A percentile compares a stretch with the other conserved stretches of the same genome.
Conservation (phyloP, 108 stramenopile genomes). For the Skeletonema marinoi region DNA sequence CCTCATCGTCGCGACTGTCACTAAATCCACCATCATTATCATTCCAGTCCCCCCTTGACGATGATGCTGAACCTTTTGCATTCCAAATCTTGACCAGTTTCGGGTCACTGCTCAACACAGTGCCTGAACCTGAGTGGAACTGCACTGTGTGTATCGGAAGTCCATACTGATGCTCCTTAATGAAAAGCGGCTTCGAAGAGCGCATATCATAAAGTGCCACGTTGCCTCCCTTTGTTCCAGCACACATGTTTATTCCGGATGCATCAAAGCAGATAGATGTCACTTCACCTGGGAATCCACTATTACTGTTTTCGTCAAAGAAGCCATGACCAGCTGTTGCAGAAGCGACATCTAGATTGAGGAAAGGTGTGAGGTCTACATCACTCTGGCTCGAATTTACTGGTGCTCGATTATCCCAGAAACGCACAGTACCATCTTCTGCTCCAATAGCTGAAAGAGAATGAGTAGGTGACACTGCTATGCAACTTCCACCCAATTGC, state of each 20-base stretch:
- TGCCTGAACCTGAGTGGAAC: constrained; percentile 82
- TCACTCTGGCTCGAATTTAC: constrained; percentile 30
- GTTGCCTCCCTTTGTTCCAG: constrained; percentile 90
- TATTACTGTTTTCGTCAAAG: constrained; percentile 52
- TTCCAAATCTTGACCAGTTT: constrained; percentile 97
- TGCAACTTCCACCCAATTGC: constrained; percentile 66
- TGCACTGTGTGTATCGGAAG: constrained; percentile 91
- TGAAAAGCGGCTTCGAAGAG: constrained; percentile 80
- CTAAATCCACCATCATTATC: constrained; percentile 30
- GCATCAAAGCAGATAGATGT: constrained; percentile 87
- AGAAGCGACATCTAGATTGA: constrained; percentile 77
- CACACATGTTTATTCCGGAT: constrained; percentile 89
- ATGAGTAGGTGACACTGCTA: constrained; percentile 70
- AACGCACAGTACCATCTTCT: constrained; percentile 88
- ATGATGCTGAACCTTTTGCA: constrained; percentile 60
- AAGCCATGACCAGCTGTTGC: constrained; percentile 77
- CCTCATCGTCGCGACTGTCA: constrained; percentile 25
- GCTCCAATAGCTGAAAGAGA: constrained; percentile 84
- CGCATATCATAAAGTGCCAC: constrained; percentile 96
- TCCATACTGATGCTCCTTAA: constrained; percentile 97
- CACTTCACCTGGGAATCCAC: constrained; percentile 65
- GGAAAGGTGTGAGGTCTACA: constrained; percentile 67
- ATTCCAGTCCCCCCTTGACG: constrained; percentile 31
- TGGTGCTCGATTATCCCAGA: constrained; percentile 91
- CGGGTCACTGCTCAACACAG: constrained; percentile 86